Conservation (phyloP, 2,329 filamentous ascomycete species). For the Arthrobotrys conoides region DNA sequence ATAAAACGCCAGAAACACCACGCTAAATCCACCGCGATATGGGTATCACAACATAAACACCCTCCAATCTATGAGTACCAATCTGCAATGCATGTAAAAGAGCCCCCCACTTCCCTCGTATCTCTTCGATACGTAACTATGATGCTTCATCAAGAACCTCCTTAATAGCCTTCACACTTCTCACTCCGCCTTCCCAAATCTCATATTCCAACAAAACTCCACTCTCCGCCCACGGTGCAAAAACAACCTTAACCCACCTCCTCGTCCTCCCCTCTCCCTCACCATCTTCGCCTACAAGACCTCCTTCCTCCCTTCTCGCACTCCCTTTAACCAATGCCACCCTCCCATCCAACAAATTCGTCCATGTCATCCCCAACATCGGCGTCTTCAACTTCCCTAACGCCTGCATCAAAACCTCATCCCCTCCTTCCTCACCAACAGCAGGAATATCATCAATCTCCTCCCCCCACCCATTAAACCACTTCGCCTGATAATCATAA, state of each 20-base stretch:
- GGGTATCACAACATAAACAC: constrained; percentile 21
- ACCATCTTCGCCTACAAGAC: constrained; percentile 67
- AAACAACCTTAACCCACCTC: constrained; percentile 89
- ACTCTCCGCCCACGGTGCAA: constrained; percentile 80
- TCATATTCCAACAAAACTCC: constrained; percentile 78
- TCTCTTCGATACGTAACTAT: background rate
- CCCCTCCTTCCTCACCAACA: constrained; percentile 16
- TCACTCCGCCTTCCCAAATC: constrained; percentile 76
- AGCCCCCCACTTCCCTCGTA: background rate
- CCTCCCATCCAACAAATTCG: constrained; percentile 65
- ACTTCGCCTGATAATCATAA: constrained; percentile 63
- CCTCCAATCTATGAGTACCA: background rate
- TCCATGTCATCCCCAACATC: constrained; percentile 62
- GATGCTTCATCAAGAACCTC: background rate
- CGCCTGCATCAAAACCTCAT: constrained; percentile 25
- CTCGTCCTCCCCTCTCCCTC: constrained; percentile 71
- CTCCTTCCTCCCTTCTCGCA: constrained; percentile 63
- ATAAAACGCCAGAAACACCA: constrained; percentile 34
- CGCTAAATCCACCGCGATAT: constrained; percentile 45
- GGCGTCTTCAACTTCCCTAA: constrained; percentile 61
- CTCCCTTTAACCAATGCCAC: constrained; percentile 64
- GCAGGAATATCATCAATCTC: constrained; percentile 19
- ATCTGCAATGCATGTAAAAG: constrained; percentile 3
- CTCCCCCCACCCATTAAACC: constrained; percentile 64
- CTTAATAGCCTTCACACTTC: constrained; percentile 18